Conservation (phyloP, 805 yeast species). For the Ogataea paraovalis region DNA sequence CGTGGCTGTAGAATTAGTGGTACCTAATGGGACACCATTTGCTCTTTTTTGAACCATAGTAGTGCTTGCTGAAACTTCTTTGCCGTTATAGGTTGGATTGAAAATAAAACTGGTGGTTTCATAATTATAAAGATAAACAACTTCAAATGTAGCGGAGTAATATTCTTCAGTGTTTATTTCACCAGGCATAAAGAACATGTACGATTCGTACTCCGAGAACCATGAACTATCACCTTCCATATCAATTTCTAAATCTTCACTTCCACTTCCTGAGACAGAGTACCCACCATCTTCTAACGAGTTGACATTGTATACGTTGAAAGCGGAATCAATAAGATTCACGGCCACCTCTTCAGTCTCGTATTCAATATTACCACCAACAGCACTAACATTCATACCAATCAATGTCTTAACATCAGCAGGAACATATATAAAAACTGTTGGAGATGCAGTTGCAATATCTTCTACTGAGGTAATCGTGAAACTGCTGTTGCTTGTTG, state of each 20-base stretch:
- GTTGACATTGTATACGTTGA: not conserved
- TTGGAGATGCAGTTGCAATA: not conserved
- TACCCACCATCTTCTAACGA: not conserved
- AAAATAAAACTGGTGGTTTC: not conserved
- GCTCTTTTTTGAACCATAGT: not conserved
- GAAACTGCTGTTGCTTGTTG: not conserved
- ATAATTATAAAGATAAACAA: not conserved
- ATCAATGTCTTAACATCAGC: not conserved
- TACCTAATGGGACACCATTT: not conserved
- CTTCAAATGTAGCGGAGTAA: not conserved
- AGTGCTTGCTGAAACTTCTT: not conserved
- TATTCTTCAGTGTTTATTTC: no score
- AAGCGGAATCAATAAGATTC: not conserved
- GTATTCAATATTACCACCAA: not conserved
- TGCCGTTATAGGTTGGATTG: not conserved
- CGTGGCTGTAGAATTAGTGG: slow-evolving; percentile 2
- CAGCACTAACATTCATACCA: not conserved
- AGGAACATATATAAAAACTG: not conserved
- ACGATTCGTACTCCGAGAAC: not conserved
- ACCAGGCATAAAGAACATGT: not conserved
- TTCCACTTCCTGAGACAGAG: not conserved
- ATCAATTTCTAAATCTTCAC: not conserved
- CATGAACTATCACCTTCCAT: not conserved
- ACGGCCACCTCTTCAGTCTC: not conserved
- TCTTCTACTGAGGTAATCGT: not conserved